A percentile compares a stretch with the other conserved stretches of the same genome.
These are phyloP conservation scores for Haberlea rhodopensis DNA, from an alignment of 257 asterid species.

Conservation along the genomic window DNA sequence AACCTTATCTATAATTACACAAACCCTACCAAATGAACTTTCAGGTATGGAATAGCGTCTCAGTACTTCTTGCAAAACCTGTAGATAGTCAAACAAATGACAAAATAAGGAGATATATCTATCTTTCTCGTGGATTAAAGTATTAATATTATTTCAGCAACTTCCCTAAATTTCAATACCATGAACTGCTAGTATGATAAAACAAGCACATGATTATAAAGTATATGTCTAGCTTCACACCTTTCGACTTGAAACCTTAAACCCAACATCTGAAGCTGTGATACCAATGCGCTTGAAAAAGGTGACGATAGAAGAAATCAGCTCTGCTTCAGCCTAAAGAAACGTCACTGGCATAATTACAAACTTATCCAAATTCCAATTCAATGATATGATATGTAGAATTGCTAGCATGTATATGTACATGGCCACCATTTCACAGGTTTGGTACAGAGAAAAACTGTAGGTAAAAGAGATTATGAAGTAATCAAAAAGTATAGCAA, in stretches of 20 bases:
- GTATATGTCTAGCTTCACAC: constrained; percentile 36
- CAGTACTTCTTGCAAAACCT: constrained; percentile 96
- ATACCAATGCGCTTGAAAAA: constrained; percentile 97
- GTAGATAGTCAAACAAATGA: constrained; percentile 27
- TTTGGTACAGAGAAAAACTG: too few species aligned
- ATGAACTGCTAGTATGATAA: constrained; percentile 1
- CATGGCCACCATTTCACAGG: neutral
- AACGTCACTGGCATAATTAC: constrained; percentile 16
- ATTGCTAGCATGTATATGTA: neutral
- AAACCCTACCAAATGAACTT: constrained; percentile 73
- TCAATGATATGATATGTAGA: neutral
- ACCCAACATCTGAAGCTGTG: constrained; percentile 92
- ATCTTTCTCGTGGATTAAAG: neutral
- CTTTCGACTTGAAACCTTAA: constrained; percentile 93
- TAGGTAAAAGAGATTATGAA: neutral
- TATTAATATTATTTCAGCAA: neutral
- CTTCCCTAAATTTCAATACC: neutral
- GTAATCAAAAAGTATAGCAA: too few species aligned
- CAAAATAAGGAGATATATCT: constrained; percentile 3
- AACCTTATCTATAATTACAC: constrained; percentile 92
- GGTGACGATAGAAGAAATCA: constrained; percentile 76
- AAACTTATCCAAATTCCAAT: neutral
- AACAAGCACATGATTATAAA: neutral
- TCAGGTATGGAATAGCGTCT: constrained; percentile 75
- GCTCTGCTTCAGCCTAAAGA: constrained; percentile 93